A percentile compares a stretch with the other conserved stretches of the same genome.
Conservation (phyloP, 306 rosid genomes). For the Dryas drummondii region DNA sequence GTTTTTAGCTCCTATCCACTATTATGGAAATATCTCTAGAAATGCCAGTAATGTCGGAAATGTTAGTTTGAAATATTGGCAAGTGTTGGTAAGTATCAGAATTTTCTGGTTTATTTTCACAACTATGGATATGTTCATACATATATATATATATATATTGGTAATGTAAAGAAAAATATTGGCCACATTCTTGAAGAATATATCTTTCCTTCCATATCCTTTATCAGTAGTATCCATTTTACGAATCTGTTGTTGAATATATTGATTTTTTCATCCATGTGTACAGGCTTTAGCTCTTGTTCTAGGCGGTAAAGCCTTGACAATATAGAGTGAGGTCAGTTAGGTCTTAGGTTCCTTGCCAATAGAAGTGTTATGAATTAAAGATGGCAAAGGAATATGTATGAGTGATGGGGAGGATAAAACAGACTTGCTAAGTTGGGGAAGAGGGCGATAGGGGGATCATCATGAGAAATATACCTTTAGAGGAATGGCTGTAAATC, state of each 20-base stretch:
- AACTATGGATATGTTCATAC: not conserved
- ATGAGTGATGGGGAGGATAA: not conserved
- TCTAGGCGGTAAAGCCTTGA: not conserved
- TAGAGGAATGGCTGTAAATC: not conserved
- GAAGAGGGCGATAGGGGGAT: not conserved
- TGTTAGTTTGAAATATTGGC: not conserved
- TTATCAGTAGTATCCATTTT: not conserved
- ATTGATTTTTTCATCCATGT: not conserved
- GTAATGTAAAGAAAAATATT: not conserved
- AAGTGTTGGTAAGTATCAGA: not conserved
- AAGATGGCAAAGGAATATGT: not conserved
- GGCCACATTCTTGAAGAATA: not conserved
- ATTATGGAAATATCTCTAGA: not conserved
- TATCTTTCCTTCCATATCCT: not conserved
- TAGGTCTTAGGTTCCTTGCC: not conserved
- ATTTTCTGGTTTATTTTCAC: not conserved
- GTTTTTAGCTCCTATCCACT: too few species aligned
- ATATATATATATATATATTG: not conserved
- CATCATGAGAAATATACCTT: not conserved
- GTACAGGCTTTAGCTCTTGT: not conserved
- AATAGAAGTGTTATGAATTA: not conserved
- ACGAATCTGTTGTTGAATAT: not conserved
- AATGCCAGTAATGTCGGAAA: not conserved
- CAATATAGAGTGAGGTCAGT: not conserved
- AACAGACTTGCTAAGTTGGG: not conserved